phyloP scores from a whole-genome alignment of 1,139 yeast genomes.

The Geotrichum klebahnii region DNA sequence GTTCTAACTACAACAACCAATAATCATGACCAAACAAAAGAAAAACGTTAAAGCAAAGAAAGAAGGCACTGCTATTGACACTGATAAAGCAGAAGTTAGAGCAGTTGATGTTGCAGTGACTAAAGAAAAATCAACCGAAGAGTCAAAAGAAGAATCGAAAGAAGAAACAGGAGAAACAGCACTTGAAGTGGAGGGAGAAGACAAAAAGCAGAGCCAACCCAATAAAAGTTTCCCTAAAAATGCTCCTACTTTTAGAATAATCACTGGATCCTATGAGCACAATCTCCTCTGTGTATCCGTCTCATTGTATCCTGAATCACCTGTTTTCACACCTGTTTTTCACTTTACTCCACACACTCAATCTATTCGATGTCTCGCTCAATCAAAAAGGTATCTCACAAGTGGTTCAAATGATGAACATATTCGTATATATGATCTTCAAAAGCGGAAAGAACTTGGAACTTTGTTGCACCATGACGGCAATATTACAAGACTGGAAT shows the following conservation, averaged over 20 bases:
- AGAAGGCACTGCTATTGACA: too few relatives aligned
- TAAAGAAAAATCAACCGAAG: too few relatives aligned
- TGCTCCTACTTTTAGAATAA: slow-evolving; percentile 54
- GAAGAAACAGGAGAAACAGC: too few relatives aligned
- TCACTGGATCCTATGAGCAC: slow-evolving; percentile 96
- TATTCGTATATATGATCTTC: slow-evolving; percentile 87
- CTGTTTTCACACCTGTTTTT: slow-evolving; percentile 86
- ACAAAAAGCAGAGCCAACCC: too few relatives aligned
- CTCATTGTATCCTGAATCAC: slow-evolving; percentile 46
- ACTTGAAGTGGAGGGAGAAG: too few relatives aligned
- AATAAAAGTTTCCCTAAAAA: background rate
- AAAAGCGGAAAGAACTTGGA: slow-evolving; percentile 90
- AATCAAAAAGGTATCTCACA: slow-evolving; percentile 78
- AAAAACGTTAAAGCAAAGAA: too few relatives aligned
- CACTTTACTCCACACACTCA: slow-evolving; percentile 93
- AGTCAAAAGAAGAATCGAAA: too few relatives aligned
- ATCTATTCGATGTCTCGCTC: slow-evolving; percentile 78
- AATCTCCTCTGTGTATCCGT: slow-evolving; percentile 80
- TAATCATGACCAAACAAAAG: too few relatives aligned
- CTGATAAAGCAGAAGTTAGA: too few relatives aligned
- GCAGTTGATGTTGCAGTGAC: too few relatives aligned
- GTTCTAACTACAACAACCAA: too few relatives aligned
- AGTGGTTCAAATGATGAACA: slow-evolving; percentile 97
- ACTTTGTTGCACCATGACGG: slow-evolving; percentile 88
- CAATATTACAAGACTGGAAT: slow-evolving; percentile 69